A percentile compares a stretch with the other conserved stretches of the same genome.
Conservation (phyloP, 305 asterid species). For the Plantago coronopus region DNA sequence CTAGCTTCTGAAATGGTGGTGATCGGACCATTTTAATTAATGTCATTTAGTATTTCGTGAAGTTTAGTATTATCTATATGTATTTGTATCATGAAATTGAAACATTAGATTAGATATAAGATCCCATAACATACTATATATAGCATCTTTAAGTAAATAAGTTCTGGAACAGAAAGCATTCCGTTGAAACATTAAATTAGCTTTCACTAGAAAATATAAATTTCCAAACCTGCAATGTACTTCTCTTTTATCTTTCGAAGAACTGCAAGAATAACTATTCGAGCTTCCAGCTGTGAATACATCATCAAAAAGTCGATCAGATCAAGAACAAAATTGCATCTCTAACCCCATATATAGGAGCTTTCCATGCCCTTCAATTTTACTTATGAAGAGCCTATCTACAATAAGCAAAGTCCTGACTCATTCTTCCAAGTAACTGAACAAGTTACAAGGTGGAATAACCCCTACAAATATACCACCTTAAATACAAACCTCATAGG, state of each 20-base stretch:
- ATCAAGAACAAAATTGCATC: constrained; percentile 20
- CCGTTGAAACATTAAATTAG: too few relatives aligned
- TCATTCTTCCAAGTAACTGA: too few relatives aligned
- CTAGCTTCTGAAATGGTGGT: too few relatives aligned
- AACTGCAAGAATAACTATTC: constrained; percentile 88
- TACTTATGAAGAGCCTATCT: background rate
- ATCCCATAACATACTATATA: background rate
- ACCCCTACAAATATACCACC: too few relatives aligned
- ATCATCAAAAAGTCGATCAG: constrained; percentile 19
- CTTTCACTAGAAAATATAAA: too few relatives aligned
- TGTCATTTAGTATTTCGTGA: too few relatives aligned
- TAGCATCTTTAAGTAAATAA: too few relatives aligned
- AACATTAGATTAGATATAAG: background rate
- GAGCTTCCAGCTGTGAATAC: constrained; percentile 75
- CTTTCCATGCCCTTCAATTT: constrained; percentile 1
- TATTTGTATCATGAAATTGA: background rate
- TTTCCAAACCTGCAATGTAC: constrained; percentile 49
- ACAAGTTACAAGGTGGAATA: too few relatives aligned
- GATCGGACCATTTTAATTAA: too few relatives aligned
- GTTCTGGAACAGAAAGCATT: background rate
- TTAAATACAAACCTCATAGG: too few relatives aligned
- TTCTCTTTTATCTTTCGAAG: constrained; percentile 81
- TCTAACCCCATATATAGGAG: constrained; percentile 14
- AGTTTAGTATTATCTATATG: too few relatives aligned
- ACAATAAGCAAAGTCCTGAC: background rate